Base-by-base conservation (phyloP, 495 filamentous ascomycete genomes). In the Podospora appendiculata region DNA sequence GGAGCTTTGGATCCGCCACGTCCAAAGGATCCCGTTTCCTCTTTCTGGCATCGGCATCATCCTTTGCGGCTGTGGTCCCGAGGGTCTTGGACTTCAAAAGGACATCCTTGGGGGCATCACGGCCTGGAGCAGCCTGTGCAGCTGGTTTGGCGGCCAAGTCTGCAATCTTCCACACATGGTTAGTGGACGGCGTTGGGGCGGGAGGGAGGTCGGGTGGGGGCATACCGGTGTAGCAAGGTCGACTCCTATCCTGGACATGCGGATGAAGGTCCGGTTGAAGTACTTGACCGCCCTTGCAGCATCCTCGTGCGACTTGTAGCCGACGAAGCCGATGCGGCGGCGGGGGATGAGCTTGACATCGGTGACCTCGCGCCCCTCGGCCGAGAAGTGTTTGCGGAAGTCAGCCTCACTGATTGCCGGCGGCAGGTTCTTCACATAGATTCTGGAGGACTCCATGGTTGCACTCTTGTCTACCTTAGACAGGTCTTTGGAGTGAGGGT, bases 191-290 rank as follows among this genome's bases (percentile, higher is more conserved):
- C 47, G 58, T 43, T 36, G 35, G 41, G 32, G 16, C 16, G 43
- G 11, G 25, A 46, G 39, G 35, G 45, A 25, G 41, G 49, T 40
- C 10, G 39, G 12, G 25, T 25, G 43, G 47, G n/a, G n/a, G 11
- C 56, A 52, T 79, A 93, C 88, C 56, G 93, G 85, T 58, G 83
- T 83, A 57, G 93, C 94, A 64, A 96, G 73, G 74, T 97, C 94
- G 58, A 96, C 93, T 25, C 68, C 72, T 58, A 99, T 88, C 79
- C 83, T 93, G n/a, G 90, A 94, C 90, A 95, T 94, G 54, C 90
- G 88, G 55, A 98, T 87, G 69, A 90, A 98, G 54, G 90, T 81
- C 61, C 82, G 87, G 72, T 99, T 90, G 79, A 96, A 95, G 71
- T 95, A 95, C 61, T 87, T 88, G 56, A 92, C 86, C 45, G 93